A percentile compares a stretch with the other conserved stretches of the same genome.
These are phyloP conservation scores for Pouteria campechiana DNA, from an alignment of 179 eudicot genomes.

Conservation along the genomic window DNA sequence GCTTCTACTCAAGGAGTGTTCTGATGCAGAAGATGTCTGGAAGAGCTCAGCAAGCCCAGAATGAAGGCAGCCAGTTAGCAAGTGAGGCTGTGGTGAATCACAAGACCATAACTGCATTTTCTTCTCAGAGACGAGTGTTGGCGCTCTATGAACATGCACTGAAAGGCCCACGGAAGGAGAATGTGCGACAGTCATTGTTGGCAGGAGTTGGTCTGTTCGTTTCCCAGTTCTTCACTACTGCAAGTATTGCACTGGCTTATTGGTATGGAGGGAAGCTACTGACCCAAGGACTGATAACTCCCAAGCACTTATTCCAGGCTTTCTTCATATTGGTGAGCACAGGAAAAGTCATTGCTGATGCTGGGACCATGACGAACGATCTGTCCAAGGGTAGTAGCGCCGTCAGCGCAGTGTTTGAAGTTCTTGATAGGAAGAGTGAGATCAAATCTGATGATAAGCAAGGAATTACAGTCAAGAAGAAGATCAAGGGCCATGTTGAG, in stretches of 20 bases:
- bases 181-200: conserved; percentile 33
- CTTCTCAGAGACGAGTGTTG: conserved; percentile 33
- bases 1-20: conserved; percentile 35
- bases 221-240: conserved; percentile 38
- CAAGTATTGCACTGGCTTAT: conserved; percentile 40
- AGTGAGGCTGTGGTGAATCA: conserved; percentile 51
- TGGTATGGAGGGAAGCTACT: conserved; percentile 45
- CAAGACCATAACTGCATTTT: conserved; percentile 41
- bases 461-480: not conserved
- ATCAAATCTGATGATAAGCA: conserved; percentile 20
- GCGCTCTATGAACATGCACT: conserved; percentile 23
- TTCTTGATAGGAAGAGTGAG: conserved; percentile 28
- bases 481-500: conserved; percentile 30
- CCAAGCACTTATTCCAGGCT: conserved; percentile 34
- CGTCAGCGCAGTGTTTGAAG: conserved; percentile 27
- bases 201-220: conserved; percentile 35
- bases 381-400: conserved; percentile 38
- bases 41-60: conserved; percentile 32
- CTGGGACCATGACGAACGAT: conserved; percentile 46
- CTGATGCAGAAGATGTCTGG: conserved; percentile 30
- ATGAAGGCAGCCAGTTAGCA: conserved; percentile 46
- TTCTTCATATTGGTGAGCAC: conserved; percentile 31
- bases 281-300: conserved; percentile 10
- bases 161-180: conserved; percentile 32
- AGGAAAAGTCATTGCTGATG: conserved; percentile 44